Conservation (phyloP, 2,329 filamentous ascomycete genomes). For the Ceratocystis alfenasii region DNA sequence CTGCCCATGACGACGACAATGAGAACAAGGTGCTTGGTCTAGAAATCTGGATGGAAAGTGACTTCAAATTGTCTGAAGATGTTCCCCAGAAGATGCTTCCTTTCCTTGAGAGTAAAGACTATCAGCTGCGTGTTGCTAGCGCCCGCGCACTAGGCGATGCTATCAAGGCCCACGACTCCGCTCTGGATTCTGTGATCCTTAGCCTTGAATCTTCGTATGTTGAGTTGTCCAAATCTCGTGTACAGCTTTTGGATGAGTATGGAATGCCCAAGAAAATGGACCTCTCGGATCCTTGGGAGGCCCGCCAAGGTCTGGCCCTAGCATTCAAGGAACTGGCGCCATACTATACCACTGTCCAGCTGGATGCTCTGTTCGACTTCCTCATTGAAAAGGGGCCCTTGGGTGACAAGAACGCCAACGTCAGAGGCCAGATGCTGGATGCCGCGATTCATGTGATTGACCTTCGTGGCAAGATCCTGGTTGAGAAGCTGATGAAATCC, state of each 20-base stretch:
- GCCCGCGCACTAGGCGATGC: constrained; percentile 70
- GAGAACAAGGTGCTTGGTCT: constrained; percentile 75
- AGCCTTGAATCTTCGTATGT: constrained; percentile 59
- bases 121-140: constrained; percentile 70
- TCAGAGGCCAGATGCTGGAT: constrained; percentile 84
- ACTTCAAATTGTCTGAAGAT: constrained; percentile 54
- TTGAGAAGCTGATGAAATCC: constrained; percentile 83
- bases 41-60: constrained; percentile 93
- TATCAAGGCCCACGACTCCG: constrained; percentile 46
- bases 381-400: constrained; percentile 76
- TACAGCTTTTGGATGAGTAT: constrained; percentile 78
- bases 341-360: constrained; percentile 53
- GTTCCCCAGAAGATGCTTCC: constrained; percentile 57
- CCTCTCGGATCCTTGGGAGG: constrained; percentile 79
- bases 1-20: constrained; percentile 77
- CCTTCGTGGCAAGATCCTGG: constrained; percentile 63
- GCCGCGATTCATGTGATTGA: constrained; percentile 74
- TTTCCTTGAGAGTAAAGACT: constrained; percentile 69
- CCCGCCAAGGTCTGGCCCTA: constrained; percentile 74
- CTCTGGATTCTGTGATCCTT: constrained; percentile 50
- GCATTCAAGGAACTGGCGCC: constrained; percentile 72
- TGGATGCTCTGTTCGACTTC: constrained; percentile 72
- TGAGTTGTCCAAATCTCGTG: constrained; percentile 68
- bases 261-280: constrained; percentile 90
- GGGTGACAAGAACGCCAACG: constrained; percentile 65